Base-by-base conservation (phyloP, 176 grass and related monocot species). In the Carex cristatella region DNA sequence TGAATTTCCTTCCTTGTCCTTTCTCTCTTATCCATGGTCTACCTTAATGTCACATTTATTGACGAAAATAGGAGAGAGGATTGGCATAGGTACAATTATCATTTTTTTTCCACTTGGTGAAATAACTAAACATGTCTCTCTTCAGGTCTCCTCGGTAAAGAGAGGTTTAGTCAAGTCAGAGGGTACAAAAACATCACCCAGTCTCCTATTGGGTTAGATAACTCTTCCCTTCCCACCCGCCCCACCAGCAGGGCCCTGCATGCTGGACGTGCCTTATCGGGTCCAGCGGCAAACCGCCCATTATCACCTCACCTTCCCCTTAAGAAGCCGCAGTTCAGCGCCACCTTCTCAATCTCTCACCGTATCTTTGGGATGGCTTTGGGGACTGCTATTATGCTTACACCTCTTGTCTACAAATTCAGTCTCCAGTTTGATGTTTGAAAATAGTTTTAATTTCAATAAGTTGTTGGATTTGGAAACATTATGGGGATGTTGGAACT, bases 261-360 rank as follows among this genome's bases (percentile, higher is more conserved):
- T 70, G 64, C 85, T 58, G 91, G 87, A 51, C 53, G 58, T 15
- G 83, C 58, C 68, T 73, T 86, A 79, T 77, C 51, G 1, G 65
- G 80, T 60, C 81, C 88, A 75, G 86, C 90, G 30, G 70, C 92
- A 4, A 97, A 97, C 88, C 87, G 92, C 14, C 94, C 92, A 13
- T 31, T 94, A 63, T 94, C 94, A 18, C 94, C 92, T 30, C 94
- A 94, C 81, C 94, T 97, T 58, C 90, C 92, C 27, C 46, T 92
- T 33, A 97, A 97, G 88, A 97, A 94, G 85, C 94, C 94, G 4
- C 92, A 97, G 85, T 70, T 92, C 63, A 90, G 90, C 0, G 90
- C 94, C 61, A 89, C 88, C 0, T 92, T 90, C 78, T 97, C 94
- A 4, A 97, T 97, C 30, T 94, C 94, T 0, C 94, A 97, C 78